Base-by-base conservation (phyloP, 192 early-diverging fungal species). In the Glomus cerebriforme region DNA sequence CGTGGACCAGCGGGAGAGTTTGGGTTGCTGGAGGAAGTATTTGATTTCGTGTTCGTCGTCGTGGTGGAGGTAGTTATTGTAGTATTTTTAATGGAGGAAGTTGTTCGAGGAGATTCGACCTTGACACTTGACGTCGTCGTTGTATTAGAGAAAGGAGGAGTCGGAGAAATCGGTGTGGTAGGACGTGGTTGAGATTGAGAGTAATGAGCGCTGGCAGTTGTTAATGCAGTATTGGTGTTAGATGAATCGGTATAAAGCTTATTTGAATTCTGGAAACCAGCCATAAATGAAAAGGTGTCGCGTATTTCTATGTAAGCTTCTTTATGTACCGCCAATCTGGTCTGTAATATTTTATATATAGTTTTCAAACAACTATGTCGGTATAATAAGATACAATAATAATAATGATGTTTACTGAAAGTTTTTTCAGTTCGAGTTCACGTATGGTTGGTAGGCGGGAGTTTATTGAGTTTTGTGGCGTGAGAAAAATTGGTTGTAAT, bases 241-340 rank as follows among this genome's bases (percentile, higher is more conserved):
- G 63, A 77, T 63, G 74, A 75, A 63, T 75, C 74, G 74, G 54
- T 75, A 29, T 29, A 75, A 66, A 54, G 43, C 60, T 66, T 77
- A 64, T 32, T 64, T 77, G 75, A 77, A 77, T 66, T 77, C 63
- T 77, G 75, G 63, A 66, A 75, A 59, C 74, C 75, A 47, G 75
- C 63, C 75, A 77, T 66, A 66, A 77, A 66, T 63, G 26, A 67
- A 59, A 77, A 66, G 35, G 15, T 37, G 29, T 43, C 47, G 29
- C 58, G 75, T 35, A 66, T 63, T 32, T 47, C 26, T 66, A 64
- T 77, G 27, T 64, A 77, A 43, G 63, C 63, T n/a, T 60, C 29
- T 66, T 32, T 75, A 75, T 75, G 73, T 77, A 67, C 75, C 75
- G 74, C 74, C 74, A 75, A 75, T 63, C 59, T 75, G 74, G 43